Evolutionary conservation across 2,329 filamentous ascomycete genomes (phyloP), one percentile per base, ranked within the genome.

Genomic region (Arthrobotrys sphaeroides): DNA sequence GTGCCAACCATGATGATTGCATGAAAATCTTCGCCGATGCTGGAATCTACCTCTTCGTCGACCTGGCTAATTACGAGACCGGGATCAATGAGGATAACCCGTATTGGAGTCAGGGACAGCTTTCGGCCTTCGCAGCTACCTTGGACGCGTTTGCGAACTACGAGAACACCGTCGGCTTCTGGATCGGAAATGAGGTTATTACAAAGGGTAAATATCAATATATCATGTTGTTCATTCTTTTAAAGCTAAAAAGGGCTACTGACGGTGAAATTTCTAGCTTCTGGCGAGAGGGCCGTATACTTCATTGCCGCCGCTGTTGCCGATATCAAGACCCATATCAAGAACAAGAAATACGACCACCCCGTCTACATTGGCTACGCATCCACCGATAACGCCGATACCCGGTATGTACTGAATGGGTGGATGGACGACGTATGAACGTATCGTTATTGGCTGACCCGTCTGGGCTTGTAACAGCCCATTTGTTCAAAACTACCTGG

Each of bases 111-210:
- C 80, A 88, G 79, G 88, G 87, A 4, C 91, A 95, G 83, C 87
- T 88, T 78, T 84, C 89, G 65, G 85, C 86, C 24, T 95, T 91
- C 82, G 84, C 87, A 49, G 85, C 86, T 61, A 91, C 94, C 77
- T 88, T 95, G 85, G 92, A 96, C 80, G 86, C 88, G 28, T 95
- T 95, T 82, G 87, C 90, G 49, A 83, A 86, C 57, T 96, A 90
- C 81, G 88, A 93, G 83, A 96, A 96, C 81, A 86, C 91, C 0
- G 88, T 93, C 12, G 93, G 91, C 43, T 91, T 95, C 82, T 94
- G 96, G 80, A 87, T 97, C 73, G 94, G 93, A 78, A 97, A 97
- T 81, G 93, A 97, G 82, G 90, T 95, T 73, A 88, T 96, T 79
- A 90, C 90, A 43, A 85, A 84, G 51, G 53, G 69, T 73, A 61